These are phyloP conservation scores for Tieghemiomyces parasiticus DNA, from an alignment of 192 early-diverging fungal species.

Conservation along the genomic window DNA sequence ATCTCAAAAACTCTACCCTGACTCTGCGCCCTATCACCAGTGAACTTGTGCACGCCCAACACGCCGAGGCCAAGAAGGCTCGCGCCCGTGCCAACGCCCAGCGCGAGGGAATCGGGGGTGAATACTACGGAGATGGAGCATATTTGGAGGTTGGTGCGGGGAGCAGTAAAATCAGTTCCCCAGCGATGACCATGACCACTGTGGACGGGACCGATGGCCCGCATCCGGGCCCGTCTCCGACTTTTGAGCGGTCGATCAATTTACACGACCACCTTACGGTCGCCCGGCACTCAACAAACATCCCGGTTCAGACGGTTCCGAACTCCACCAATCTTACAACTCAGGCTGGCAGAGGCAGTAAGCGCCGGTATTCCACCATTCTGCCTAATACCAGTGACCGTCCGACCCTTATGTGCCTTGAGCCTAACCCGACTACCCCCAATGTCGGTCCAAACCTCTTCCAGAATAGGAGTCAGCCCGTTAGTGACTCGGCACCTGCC, in stretches of 20 bases:
- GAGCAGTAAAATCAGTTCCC: neutral
- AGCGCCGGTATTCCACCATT: neutral
- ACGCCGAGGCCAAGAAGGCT: neutral
- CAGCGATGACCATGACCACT: neutral
- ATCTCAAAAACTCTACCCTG: neutral
- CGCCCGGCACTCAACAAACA: neutral
- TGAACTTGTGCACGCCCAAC: neutral
- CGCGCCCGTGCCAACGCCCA: neutral
- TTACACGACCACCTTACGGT: neutral
- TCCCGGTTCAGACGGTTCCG: neutral
- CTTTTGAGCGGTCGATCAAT: too few relatives aligned
- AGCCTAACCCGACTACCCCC: neutral
- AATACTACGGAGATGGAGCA: neutral
- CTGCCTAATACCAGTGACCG: neutral
- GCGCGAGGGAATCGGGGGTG: neutral
- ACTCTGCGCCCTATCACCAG: conserved; percentile 6
- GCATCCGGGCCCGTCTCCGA: neutral
- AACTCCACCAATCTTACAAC: neutral
- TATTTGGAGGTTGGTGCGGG: neutral
- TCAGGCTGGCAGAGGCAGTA: neutral
- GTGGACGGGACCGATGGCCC: neutral
- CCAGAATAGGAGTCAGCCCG: neutral
- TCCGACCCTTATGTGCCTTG: neutral
- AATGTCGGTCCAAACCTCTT: neutral
- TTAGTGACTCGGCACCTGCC: too few relatives aligned